Evolutionary conservation across 2,329 filamentous ascomycete species (phyloP).

Genomic region (Alternaria alternata): DNA sequence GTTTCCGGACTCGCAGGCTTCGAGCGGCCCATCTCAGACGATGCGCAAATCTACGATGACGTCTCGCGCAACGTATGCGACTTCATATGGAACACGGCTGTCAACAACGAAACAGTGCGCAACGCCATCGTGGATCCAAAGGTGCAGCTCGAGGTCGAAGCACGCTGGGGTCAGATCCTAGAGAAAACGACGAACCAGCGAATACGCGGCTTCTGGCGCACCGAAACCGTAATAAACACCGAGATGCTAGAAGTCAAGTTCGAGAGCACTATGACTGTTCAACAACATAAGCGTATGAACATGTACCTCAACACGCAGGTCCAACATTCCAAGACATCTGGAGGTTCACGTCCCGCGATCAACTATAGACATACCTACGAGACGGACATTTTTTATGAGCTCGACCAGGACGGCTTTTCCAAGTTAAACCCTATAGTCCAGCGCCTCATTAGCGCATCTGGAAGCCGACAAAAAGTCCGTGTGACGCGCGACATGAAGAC

Average conservation of each 20-base stretch:
- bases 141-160: slow-evolving; percentile 89
- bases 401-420: slow-evolving; percentile 60
- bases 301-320: slow-evolving; percentile 79
- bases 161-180: slow-evolving; percentile 84
- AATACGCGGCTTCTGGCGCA: slow-evolving; percentile 74
- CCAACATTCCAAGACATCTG: slow-evolving; percentile 58
- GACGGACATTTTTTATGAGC: slow-evolving; percentile 77
- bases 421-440: slow-evolving; percentile 60
- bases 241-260: slow-evolving; percentile 60
- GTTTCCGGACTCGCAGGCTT: slow-evolving; percentile 44
- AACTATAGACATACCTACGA: slow-evolving; percentile 85
- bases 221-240: slow-evolving; percentile 50
- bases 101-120: slow-evolving; percentile 68
- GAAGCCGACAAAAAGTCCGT: slow-evolving; percentile 40
- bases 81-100: slow-evolving; percentile 77
- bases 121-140: slow-evolving; percentile 61
- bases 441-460: slow-evolving; percentile 61
- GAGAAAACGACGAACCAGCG: slow-evolving; percentile 73
- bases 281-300: slow-evolving; percentile 88
- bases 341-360: slow-evolving; percentile 65
- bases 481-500: slow-evolving; percentile 80
- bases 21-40: slow-evolving; percentile 71
- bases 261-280: slow-evolving; percentile 88
- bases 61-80: slow-evolving; percentile 80
- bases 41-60: slow-evolving; percentile 73